phyloP scores from a whole-genome alignment of 78 protist species.

The Corallochytrium limacisporum region DNA sequence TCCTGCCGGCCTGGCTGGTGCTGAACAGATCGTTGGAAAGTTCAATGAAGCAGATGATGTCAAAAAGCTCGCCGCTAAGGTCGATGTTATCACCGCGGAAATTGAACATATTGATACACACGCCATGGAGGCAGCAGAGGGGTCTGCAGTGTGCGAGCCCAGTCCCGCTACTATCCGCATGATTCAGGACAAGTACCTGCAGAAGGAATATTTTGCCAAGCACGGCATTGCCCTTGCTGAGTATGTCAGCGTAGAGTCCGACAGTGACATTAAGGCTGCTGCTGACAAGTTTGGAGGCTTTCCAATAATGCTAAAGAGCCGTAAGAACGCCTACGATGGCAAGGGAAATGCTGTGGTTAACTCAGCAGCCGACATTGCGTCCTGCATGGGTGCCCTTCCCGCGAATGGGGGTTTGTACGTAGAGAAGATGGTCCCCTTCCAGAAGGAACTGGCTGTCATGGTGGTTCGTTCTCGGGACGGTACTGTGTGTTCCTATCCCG shows the following conservation, averaged over 20 bases:
- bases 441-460: constrained; percentile 50
- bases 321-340: constrained; percentile 41
- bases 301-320: constrained; percentile 45
- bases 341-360: constrained; percentile 2
- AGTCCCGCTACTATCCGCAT: constrained; percentile 13
- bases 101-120: constrained; percentile 38
- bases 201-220: constrained; percentile 16
- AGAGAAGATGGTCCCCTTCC: constrained; percentile 21
- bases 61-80: neutral
- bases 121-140: constrained; percentile 11
- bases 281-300: constrained; percentile 26
- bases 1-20: constrained; percentile 11
- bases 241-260: neutral
- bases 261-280: neutral
- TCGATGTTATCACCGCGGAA: constrained; percentile 43
- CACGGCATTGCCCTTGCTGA: neutral
- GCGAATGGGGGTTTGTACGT: constrained; percentile 8
- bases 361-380: neutral
- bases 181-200: constrained; percentile 46
- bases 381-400: neutral
- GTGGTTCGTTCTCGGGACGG: constrained; percentile 53
- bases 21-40: neutral
- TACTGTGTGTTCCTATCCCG: constrained; percentile 4
- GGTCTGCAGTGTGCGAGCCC: constrained; percentile 15
- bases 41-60: neutral